Base-by-base conservation (phyloP, 73 alveolate genomes). In the Paramecium biaurelia region DNA sequence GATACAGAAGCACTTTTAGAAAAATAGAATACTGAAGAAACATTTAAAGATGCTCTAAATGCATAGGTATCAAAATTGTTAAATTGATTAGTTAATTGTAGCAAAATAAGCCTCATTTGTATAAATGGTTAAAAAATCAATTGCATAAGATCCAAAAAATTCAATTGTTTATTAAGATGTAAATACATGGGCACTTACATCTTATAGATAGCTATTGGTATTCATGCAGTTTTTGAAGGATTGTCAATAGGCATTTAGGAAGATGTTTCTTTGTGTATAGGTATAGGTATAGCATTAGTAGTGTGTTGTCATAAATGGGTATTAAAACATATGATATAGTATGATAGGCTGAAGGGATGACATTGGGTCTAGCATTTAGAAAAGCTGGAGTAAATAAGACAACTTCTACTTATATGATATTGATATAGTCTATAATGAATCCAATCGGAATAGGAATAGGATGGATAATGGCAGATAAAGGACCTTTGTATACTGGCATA, bases 211-310 rank as follows among this genome's bases (percentile, higher is more conserved):
- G 99, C 99, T 23, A 86, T 98, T 26, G 96, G 98, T 12, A 94
- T 97, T 24, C 99, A 98, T 89, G 97, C 99, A 4, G 93, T 97
- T 85, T 96, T 98, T 59, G 99, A 98, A 93, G 99, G 99, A 30
- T 92, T 96, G 18, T 99, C 99, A 10, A 93, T 95, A 8, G 99
- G 99, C 5, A 95, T 98, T 14, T 89, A 93, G 92, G 89, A 96
- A 30, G 95, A 96, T 15, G 58, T 95, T 6, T 72, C 90, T 47
- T 95, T 92, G 15, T 94, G 97, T 15, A 85, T 96, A 12, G 95
- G 97, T 15, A 85, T 96, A 12, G 95, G 95, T 49, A 92, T 95
- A 23, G 95, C 97, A 49, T 84, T 96, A 47, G 99, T 98, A 24
- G 96, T 98, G 14, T 68, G 88, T 15, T 89, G 96, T 15, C 99